A percentile compares a stretch with the other conserved stretches of the same genome.
These are phyloP conservation scores for Xanthoconium separans DNA, from an alignment of 1,284 basidiomycete genomes.

Conservation along the genomic window DNA sequence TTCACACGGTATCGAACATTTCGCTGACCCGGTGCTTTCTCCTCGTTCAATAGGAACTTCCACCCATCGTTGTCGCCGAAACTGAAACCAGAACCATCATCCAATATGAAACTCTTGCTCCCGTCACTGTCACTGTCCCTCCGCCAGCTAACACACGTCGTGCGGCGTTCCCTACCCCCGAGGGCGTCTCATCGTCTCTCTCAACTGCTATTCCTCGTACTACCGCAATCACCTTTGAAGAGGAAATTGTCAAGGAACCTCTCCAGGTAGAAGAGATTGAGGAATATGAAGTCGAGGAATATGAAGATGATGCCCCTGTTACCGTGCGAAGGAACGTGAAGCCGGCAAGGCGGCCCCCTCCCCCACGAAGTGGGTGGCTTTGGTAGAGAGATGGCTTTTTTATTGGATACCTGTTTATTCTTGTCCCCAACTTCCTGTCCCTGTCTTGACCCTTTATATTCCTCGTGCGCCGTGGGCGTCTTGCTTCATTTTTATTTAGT, in stretches of 20 bases:
- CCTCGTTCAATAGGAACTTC: conserved; percentile 53
- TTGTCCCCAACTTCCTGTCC: conserved; percentile 1
- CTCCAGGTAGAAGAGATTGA: conserved; percentile 30
- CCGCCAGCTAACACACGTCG: conserved; percentile 76
- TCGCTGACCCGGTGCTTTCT: conserved; percentile 36
- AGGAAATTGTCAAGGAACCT: conserved; percentile 40
- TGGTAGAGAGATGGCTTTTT: conserved; percentile 28
- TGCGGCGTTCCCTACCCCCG: conserved; percentile 70
- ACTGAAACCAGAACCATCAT: conserved; percentile 66
- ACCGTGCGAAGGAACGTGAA: conserved; percentile 32
- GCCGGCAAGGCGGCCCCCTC: conserved; percentile 29
- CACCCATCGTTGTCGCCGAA: conserved; percentile 61
- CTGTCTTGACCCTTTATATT: conserved; percentile 8
- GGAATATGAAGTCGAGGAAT: conserved; percentile 37
- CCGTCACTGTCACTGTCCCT: conserved; percentile 60
- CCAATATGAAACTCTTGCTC: conserved; percentile 53
- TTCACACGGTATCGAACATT: conserved; percentile 26
- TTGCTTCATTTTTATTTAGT: conserved; percentile 21
- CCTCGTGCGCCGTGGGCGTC: conserved; percentile 6
- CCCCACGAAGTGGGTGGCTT: conserved; percentile 29
- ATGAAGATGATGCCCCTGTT: conserved; percentile 30
- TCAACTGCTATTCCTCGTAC: conserved; percentile 61
- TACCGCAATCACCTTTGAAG: conserved; percentile 63
- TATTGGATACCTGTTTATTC: conserved; percentile 16
- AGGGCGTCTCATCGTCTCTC: conserved; percentile 52